Evolutionary conservation across 345 rosid genomes (phyloP), one percentile per base, ranked within the genome.

Genomic region (Moringa oleifera): DNA sequence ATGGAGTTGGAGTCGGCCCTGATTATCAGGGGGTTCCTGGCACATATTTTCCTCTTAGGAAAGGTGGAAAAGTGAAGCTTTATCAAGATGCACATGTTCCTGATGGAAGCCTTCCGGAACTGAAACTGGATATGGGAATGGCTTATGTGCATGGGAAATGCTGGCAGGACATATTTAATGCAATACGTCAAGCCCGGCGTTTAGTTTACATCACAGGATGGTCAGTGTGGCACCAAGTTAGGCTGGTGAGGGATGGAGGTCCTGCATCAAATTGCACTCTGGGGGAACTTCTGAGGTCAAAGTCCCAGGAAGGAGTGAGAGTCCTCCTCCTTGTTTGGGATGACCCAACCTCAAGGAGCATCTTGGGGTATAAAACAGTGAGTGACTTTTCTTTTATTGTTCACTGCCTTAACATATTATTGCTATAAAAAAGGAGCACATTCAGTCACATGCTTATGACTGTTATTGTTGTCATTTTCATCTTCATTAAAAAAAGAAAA

Each of bases 51-150:
- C 98, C 98, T 16, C 91, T 90, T 57, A 77, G 97, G 71, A 80
- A 83, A 80, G 90, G 96, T 52, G 94, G 91, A 52, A 78, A 31
- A 7, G 91, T 93, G 60, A 88, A 90, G 53, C 87, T 90, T 72
- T 93, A 93, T 74, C 98, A 93, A 80, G 98, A 93, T 74, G 97
- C 97, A 22, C 89, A 93, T 73, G 97, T 90, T 62, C 87, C 94
- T 21, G 86, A 93, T 67, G 94, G 96, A 31, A 78, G 59, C 18
- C 97, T 93, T 72, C 96, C 96, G 19, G 65, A 55, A 23, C 21
- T 86, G 57, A 69, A 36, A 67, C 96, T 93, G 33, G 94, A 84
- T 63, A 51, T 65, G 4, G 94, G 90, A 59, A 71, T 80, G 81
- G 52, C 65, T 77, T 90, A 86, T 77, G 81, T 77, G 51, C 84